These are phyloP conservation scores for Phoenix roebelenii DNA, from an alignment of 176 grass and related monocot genomes.

Conservation along the genomic window DNA sequence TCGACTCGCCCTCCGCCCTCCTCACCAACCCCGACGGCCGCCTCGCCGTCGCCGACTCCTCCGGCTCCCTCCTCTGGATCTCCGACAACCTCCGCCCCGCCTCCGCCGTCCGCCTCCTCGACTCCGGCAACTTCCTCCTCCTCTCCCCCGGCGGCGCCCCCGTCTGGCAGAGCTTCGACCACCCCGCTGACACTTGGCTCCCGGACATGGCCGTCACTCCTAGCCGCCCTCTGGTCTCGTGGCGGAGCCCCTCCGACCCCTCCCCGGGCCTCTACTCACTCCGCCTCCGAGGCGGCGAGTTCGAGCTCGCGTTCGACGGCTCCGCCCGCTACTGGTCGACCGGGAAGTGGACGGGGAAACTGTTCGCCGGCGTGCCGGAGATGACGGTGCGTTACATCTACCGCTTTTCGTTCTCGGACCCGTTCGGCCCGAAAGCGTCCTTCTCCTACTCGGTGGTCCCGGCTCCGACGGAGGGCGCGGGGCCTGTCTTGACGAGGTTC, in stretches of 20 bases:
- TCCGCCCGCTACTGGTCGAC: neutral
- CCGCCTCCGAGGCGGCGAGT: neutral
- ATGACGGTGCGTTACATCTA: constrained; percentile 6
- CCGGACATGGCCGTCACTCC: too few species aligned
- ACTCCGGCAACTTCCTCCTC: neutral
- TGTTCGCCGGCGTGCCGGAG: constrained; percentile 3
- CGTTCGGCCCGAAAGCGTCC: constrained; percentile 4
- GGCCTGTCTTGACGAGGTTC: neutral
- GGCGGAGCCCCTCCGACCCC: too few species aligned
- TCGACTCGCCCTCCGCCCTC: too few species aligned
- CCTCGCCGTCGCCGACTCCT: too few species aligned
- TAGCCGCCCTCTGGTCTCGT: too few species aligned
- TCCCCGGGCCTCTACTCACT: neutral
- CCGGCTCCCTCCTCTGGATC: too few species aligned
- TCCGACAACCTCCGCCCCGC: too few species aligned
- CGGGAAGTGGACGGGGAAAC: constrained; percentile 1
- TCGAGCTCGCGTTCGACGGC: neutral
- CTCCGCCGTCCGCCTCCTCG: too few species aligned
- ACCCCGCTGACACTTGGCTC: too few species aligned
- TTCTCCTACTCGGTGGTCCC: constrained; percentile 1
- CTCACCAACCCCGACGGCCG: too few species aligned
- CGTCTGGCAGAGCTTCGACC: too few species aligned
- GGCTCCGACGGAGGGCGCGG: neutral
- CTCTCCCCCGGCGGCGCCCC: too few species aligned
- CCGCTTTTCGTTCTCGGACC: neutral